Conservation (phyloP, 352 stramenopile species). For the Pythium grandisporangium region DNA sequence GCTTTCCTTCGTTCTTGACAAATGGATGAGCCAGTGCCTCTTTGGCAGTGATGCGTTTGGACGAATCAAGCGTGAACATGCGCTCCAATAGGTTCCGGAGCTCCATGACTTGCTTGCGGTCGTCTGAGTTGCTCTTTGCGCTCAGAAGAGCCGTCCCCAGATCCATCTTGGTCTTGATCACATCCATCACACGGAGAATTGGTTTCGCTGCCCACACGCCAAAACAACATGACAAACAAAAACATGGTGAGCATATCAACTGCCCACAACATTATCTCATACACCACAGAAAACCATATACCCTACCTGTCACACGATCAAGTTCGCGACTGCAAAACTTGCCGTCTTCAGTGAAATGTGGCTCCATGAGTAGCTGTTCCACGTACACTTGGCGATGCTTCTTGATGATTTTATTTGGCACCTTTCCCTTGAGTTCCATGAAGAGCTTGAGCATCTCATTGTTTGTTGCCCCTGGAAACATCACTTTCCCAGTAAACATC, state of each 20-base stretch:
- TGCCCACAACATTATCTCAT: too few species aligned
- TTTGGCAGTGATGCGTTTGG: slow-evolving; percentile 37
- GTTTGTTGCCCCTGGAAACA: slow-evolving; percentile 96
- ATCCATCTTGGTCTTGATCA: slow-evolving; percentile 31
- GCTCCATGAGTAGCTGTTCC: slow-evolving; percentile 79
- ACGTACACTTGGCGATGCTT: slow-evolving; percentile 70
- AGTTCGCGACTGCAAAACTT: slow-evolving; percentile 80
- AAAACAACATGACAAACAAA: not conserved
- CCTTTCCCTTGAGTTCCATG: slow-evolving; percentile 93
- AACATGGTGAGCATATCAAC: too few species aligned
- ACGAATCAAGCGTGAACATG: slow-evolving; percentile 50
- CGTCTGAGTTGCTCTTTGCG: slow-evolving; percentile 28
- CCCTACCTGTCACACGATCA: slow-evolving; percentile 68
- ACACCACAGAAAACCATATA: not conserved
- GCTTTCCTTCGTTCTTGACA: slow-evolving; percentile 19
- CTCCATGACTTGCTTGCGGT: slow-evolving; percentile 28
- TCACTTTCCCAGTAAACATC: slow-evolving; percentile 96
- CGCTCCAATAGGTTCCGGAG: slow-evolving; percentile 54
- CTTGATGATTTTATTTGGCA: slow-evolving; percentile 82
- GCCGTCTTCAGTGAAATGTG: slow-evolving; percentile 80
- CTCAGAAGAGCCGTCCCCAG: slow-evolving; percentile 20
- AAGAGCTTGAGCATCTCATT: slow-evolving; percentile 97
- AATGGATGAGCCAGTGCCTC: slow-evolving; percentile 62
- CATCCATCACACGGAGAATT: slow-evolving; percentile 31
- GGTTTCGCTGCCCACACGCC: slow-evolving; percentile 17